Evolutionary conservation across 768 basidiomycete genomes (phyloP).

Genomic region (Mycena amicta): DNA sequence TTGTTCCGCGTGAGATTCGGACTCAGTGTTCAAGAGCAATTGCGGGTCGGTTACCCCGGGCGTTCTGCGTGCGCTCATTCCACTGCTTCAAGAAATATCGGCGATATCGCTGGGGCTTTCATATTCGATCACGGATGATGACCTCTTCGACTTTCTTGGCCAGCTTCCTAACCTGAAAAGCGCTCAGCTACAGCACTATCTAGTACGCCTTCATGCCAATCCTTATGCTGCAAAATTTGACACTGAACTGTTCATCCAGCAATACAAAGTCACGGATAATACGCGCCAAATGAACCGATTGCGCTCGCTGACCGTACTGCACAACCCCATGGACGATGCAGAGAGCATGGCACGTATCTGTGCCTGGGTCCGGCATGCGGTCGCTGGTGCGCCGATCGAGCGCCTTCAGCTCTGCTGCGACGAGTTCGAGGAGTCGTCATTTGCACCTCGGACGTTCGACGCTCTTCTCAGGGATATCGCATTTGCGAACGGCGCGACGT

Average conservation of each 20-base stretch:
- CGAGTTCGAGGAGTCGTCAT: constrained; percentile 25
- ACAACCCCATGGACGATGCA: constrained; percentile 23
- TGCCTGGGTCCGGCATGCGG: constrained; percentile 44
- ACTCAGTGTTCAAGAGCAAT: constrained; percentile 42
- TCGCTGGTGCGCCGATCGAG: constrained; percentile 38
- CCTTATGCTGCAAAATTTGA: not conserved
- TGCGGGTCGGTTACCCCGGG: constrained; percentile 70
- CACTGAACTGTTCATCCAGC: constrained; percentile 29
- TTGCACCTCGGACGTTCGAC: constrained; percentile 32
- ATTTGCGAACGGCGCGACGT: constrained; percentile 31
- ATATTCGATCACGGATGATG: constrained; percentile 57
- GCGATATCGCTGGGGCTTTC: constrained; percentile 56
- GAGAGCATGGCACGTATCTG: constrained; percentile 33
- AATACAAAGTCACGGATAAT: constrained; percentile 41
- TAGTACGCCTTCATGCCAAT: constrained; percentile 36
- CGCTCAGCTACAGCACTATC: constrained; percentile 52
- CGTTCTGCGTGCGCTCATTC: constrained; percentile 48
- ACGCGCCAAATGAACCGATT: constrained; percentile 27
- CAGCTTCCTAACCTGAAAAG: constrained; percentile 41
- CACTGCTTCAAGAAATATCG: constrained; percentile 37
- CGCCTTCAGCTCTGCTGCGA: constrained; percentile 32
- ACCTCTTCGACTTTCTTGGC: constrained; percentile 51
- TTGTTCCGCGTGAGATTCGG: not conserved
- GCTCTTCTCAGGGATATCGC: constrained; percentile 43
- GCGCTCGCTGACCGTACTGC: constrained; percentile 35